Percentiles rank a stretch among this genome's conserved stretches.
phyloP scores from a whole-genome alignment of 306 rosid species.

The Vigna nakashimae region DNA sequence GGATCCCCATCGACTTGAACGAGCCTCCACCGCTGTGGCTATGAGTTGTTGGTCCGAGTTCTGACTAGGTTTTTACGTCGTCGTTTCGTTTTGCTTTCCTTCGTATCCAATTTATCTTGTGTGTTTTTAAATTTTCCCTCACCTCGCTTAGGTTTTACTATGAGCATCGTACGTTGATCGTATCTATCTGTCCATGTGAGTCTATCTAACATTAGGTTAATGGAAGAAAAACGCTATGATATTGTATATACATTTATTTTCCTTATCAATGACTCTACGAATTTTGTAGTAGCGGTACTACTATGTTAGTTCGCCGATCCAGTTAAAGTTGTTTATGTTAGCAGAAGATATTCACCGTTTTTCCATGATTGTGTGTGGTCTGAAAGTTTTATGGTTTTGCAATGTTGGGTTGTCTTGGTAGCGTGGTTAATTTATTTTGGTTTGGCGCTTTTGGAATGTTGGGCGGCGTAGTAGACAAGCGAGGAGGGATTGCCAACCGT shows the following conservation, averaged over 20 bases:
- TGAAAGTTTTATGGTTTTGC: too few species aligned
- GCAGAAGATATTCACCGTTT: neutral
- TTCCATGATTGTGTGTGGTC: neutral
- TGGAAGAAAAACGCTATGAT: neutral
- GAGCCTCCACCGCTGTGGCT: slow-evolving; percentile 98
- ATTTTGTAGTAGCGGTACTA: neutral
- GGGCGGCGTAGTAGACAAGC: slow-evolving; percentile 43
- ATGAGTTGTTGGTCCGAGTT: neutral
- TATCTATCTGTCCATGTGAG: slow-evolving; percentile 30
- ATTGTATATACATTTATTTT: slow-evolving; percentile 16
- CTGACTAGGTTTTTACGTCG: slow-evolving; percentile 22
- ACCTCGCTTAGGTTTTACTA: too few species aligned
- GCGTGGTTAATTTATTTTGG: neutral
- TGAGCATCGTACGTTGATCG: neutral
- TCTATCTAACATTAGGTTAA: slow-evolving; percentile 41
- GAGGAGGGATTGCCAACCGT: slow-evolving; percentile 34
- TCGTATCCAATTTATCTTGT: neutral
- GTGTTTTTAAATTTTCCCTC: neutral
- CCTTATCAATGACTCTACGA: neutral
- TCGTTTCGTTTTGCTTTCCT: slow-evolving; percentile 26
- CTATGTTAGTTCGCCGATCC: neutral
- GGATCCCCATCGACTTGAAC: slow-evolving; percentile 83
- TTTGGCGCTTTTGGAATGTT: slow-evolving; percentile 34
- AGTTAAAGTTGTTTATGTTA: neutral
- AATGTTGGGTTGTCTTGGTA: neutral